Evolutionary conservation across 2,329 filamentous ascomycete genomes (phyloP).

Genomic region (Dactylellina drechsleri): DNA sequence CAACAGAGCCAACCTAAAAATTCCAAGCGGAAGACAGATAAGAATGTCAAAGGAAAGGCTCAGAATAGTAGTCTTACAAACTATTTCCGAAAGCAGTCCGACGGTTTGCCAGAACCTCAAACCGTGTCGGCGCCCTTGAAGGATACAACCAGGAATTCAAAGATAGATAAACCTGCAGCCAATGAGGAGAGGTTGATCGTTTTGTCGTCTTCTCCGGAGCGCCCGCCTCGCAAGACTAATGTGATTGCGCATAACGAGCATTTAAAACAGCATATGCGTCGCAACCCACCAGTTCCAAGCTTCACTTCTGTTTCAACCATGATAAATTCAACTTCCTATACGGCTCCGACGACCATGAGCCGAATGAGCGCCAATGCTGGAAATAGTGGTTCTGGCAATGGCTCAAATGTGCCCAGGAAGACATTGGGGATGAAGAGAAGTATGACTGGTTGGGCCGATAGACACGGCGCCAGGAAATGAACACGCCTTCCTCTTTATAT

Average conservation of each 20-base stretch:
- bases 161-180: neutral
- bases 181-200: slow-evolving; percentile 30
- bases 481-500: neutral
- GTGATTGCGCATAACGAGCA: slow-evolving; percentile 23
- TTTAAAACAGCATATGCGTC: slow-evolving; percentile 16
- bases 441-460: slow-evolving; percentile 65
- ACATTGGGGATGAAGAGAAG: slow-evolving; percentile 67
- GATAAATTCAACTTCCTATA: slow-evolving; percentile 13
- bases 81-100: slow-evolving; percentile 55
- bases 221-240: slow-evolving; percentile 24
- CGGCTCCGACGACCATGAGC: slow-evolving; percentile 42
- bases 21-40: slow-evolving; percentile 32
- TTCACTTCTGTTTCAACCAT: slow-evolving; percentile 25
- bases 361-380: slow-evolving; percentile 19
- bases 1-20: slow-evolving; percentile 34
- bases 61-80: slow-evolving; percentile 55
- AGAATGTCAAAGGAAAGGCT: slow-evolving; percentile 26
- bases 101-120: slow-evolving; percentile 19
- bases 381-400: slow-evolving; percentile 23
- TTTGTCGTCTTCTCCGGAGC: slow-evolving; percentile 51
- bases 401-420: slow-evolving; percentile 58
- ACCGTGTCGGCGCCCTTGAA: neutral
- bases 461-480: slow-evolving; percentile 32
- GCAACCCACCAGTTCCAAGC: slow-evolving; percentile 32
- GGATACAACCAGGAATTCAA: neutral